A percentile compares a stretch with the other conserved stretches of the same genome.
phyloP scores from a whole-genome alignment of 179 eudicot genomes.

The Camellia oleifera region DNA sequence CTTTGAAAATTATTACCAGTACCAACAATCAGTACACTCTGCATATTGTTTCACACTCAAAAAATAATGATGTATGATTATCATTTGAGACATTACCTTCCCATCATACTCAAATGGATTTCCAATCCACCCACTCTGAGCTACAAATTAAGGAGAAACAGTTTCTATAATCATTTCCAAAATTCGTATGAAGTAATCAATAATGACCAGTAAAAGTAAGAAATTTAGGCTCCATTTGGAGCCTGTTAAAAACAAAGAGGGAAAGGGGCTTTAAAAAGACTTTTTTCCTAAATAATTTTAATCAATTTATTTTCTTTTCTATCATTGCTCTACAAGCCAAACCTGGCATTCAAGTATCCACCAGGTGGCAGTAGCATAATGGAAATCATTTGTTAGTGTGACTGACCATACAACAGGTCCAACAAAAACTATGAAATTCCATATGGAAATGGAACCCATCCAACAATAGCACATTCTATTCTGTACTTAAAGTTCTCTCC shows the following conservation, averaged over 20 bases:
- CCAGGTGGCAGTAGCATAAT: neutral
- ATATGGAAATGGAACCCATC: neutral
- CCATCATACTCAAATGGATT: conserved; percentile 66
- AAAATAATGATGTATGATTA: conserved; percentile 10
- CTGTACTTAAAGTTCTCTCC: neutral
- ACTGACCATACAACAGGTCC: neutral
- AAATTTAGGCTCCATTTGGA: neutral
- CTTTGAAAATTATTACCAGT: neutral
- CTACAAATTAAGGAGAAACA: conserved; percentile 34
- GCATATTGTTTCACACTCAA: neutral
- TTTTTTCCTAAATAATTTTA: neutral
- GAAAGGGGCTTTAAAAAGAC: neutral
- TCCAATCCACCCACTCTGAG: conserved; percentile 76
- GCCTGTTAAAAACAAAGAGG: neutral
- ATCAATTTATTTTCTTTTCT: neutral
- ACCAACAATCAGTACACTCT: neutral
- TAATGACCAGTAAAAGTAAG: neutral
- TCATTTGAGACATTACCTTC: conserved; percentile 44
- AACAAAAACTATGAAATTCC: neutral
- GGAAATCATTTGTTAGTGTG: neutral
- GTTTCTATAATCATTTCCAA: neutral
- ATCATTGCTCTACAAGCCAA: neutral
- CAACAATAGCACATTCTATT: neutral
- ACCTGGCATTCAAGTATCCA: neutral
- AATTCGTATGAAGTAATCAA: neutral